Evolutionary conservation across 2,329 filamentous ascomycete genomes (phyloP), one percentile per base, ranked within the genome.

Genomic region (Pseudohalonectria lignicola): DNA sequence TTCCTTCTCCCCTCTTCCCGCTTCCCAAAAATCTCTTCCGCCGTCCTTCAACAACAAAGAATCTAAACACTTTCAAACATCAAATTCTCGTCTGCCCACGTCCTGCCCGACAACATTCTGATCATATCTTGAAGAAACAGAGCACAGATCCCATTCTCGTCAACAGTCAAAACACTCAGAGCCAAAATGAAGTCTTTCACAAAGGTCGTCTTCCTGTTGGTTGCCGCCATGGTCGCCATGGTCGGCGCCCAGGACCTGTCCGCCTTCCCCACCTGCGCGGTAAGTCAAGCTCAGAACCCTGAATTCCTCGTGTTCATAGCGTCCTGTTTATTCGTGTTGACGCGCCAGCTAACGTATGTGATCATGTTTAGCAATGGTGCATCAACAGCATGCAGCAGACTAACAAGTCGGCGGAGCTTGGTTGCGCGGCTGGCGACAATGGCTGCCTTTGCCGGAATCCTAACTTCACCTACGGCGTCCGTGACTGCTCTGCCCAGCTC

Each of bases 201-300:
- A 19, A 37, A 38, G 36, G 15, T 38, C 23, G 16, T 30, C 47
- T 31, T 54, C 37, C 43, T 50, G 45, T 49, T 66, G 43, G 47
- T 66, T 49, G 59, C 60, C 53, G 51, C 61, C 45, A 50, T 66
- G 39, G 60, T 59, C 45, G 56, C 61, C 34, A 50, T 61, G 30
- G 60, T 51, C 43, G 55, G 55, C 15, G 66, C 62, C 30, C 67
- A 71, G 51, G 50, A 59, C 43, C 37, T 58, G 34, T 48, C 53
- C 39, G 55, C 56, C 39, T 65, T 75, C 36, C 62, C 69, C 25
- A 41, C 51, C 15, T 77, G 73, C 48, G 71, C 64, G 55, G 73
- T 76, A 68, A 64, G 71, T 63, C 19, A 39, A 17, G 13, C 25
- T 43, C 34, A 16, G n/a, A n/a, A n/a, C n/a, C 15, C 11, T 17